A percentile compares a stretch with the other conserved stretches of the same genome.
phyloP scores from a whole-genome alignment of 805 yeast genomes.

The Teunomyces panamensis region DNA sequence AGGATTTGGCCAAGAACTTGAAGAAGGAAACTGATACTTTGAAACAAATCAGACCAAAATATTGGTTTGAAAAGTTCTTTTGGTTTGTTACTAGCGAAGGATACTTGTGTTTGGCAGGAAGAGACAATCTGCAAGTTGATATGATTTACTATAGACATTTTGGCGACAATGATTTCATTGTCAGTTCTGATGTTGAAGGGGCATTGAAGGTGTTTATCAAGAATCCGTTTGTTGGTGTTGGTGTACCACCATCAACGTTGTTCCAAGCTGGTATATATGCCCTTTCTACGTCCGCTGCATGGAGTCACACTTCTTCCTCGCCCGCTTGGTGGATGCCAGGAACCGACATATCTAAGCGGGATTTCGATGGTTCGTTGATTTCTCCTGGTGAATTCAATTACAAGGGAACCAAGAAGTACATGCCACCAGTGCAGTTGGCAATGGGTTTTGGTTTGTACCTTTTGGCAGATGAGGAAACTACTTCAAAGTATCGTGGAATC shows the following conservation, averaged over 20 bases:
- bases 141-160: conserved; percentile 77
- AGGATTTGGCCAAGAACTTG: conserved; percentile 63
- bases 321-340: conserved; percentile 87
- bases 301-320: conserved; percentile 81
- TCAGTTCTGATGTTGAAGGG: conserved; percentile 71
- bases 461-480: conserved; percentile 59
- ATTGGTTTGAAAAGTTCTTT: conserved; percentile 89
- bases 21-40: conserved; percentile 50
- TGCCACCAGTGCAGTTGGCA: conserved; percentile 80
- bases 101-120: conserved; percentile 80
- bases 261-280: conserved; percentile 87
- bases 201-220: conserved; percentile 76
- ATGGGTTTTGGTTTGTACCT: conserved; percentile 89
- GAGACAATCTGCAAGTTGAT: conserved; percentile 77
- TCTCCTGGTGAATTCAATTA: conserved; percentile 60
- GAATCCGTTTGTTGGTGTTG: conserved; percentile 69
- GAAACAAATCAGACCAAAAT: conserved; percentile 65
- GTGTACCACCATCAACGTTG: conserved; percentile 80
- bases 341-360: conserved; percentile 64
- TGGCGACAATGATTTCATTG: conserved; percentile 66
- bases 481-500: conserved; percentile 25
- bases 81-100: conserved; percentile 96
- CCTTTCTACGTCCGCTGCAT: conserved; percentile 78
- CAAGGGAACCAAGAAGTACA: conserved; percentile 50
- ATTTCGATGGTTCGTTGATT: conserved; percentile 55